Percentiles rank a stretch among this genome's conserved stretches.
phyloP scores from a whole-genome alignment of 805 yeast genomes.

The Huiozyma naganishii region DNA sequence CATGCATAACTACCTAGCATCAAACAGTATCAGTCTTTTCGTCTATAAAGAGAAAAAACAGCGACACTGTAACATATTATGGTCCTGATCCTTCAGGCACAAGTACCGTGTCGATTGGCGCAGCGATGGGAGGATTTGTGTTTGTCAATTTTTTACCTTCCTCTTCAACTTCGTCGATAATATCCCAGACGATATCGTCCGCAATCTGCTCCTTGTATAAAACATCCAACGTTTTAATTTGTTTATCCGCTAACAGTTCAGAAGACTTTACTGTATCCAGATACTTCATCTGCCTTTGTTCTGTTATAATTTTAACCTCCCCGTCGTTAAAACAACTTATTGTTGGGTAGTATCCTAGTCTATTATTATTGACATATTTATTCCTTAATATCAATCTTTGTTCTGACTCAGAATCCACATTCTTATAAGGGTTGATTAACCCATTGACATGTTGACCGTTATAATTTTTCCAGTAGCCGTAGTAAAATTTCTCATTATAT shows the following conservation, averaged over 20 bases:
- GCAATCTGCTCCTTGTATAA: conserved; percentile 61
- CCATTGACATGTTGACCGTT: conserved; percentile 10
- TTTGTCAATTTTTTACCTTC: conserved; percentile 8
- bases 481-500: conserved; percentile 30
- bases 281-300: conserved; percentile 44
- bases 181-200: conserved; percentile 75
- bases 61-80: too few species aligned
- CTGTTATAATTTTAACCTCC: conserved; percentile 55
- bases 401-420: not conserved
- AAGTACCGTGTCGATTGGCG: too few species aligned
- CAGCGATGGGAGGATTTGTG: too few species aligned
- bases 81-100: too few species aligned
- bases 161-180: conserved; percentile 74
- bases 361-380: conserved; percentile 61
- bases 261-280: conserved; percentile 27
- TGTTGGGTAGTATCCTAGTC: conserved; percentile 86
- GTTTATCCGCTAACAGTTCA: conserved; percentile 6
- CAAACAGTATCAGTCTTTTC: too few species aligned
- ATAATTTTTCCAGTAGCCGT: conserved; percentile 20
- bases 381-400: conserved; percentile 15
- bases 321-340: conserved; percentile 77
- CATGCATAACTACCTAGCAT: too few species aligned
- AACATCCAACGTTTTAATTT: conserved; percentile 42
- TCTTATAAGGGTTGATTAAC: not conserved
- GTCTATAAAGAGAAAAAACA: too few species aligned